phyloP scores from a whole-genome alignment of 257 asterid genomes.

The Nicotiana tabacum region DNA sequence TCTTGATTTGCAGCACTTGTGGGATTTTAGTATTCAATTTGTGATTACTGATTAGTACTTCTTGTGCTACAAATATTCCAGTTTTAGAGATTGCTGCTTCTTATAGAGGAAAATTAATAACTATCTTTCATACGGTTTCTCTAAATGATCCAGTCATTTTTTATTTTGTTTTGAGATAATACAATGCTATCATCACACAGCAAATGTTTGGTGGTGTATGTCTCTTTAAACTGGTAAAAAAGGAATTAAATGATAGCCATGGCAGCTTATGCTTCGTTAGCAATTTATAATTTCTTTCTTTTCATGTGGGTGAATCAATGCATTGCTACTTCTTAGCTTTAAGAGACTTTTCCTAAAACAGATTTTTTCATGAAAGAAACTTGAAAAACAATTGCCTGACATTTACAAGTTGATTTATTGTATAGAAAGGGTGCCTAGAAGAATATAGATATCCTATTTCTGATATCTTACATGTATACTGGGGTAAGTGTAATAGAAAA shows the following conservation, averaged over 20 bases:
- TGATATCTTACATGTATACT: background rate
- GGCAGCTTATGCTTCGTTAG: background rate
- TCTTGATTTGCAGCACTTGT: background rate
- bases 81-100: background rate
- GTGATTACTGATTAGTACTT: background rate
- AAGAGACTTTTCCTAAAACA: background rate
- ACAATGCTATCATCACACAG: too few relatives aligned
- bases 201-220: too few relatives aligned
- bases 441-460: background rate
- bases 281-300: background rate
- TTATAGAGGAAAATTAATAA: background rate
- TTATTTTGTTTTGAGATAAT: too few relatives aligned
- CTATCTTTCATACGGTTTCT: background rate
- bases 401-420: background rate
- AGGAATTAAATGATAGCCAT: background rate
- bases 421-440: background rate
- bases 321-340: background rate
- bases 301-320: background rate
- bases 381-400: background rate
- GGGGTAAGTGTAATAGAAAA: background rate
- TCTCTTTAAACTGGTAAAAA: too few relatives aligned
- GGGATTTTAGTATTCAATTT: background rate
- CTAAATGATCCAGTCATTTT: background rate
- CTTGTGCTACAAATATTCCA: background rate
- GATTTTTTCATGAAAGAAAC: background rate